Base-by-base conservation (phyloP, 2,329 filamentous ascomycete species). In the Ilyonectria robusta region DNA sequence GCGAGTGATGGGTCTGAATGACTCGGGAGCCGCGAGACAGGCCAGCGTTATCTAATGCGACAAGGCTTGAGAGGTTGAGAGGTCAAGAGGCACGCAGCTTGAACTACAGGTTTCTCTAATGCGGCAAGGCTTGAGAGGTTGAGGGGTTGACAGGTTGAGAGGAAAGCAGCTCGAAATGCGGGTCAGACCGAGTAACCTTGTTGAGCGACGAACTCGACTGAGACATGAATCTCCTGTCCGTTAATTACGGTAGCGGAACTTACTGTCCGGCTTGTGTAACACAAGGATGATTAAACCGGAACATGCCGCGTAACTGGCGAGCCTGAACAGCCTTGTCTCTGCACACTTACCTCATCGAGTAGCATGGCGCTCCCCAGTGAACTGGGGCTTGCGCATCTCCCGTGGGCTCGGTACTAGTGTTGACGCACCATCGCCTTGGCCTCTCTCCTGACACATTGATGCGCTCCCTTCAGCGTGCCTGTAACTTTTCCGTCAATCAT, bases 391-490 rank as follows among this genome's bases (percentile, higher is more conserved):
- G 51, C 51, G 8, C 44, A 51, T 50, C 51, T 56, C 57, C 62
- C 62, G 57, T 51, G 19, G 35, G 33, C 50, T 60, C 57, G 56
- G 56, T 44, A 48, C 19, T 54, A 60, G 56, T 50, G 59, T 59
- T 50, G 62, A 60, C 23, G 31, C 33, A 31, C 44, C 42, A 59
- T 19, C 31, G 35, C 13, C 48, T 35, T 47, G 26, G 51, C 23
- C 33, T 48, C 33, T 9, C 10, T 10, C 31, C n/a, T 37, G 33
- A 23, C 31, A 40, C 31, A 50, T 50, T 3, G 31, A 50, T 31
- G 46, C 8, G 7, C 46, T 29, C 21, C 46, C 5, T 17, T 2
- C 3, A 23, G 1, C 9, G 40, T 6, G 7, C n/a, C n/a, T 31
- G 44, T 26, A 23, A 13, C 44, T 15, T 48, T 29, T 48, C 5